phyloP scores from a whole-genome alignment of 1,284 basidiomycete species.

The Apiotrichum siamense region DNA sequence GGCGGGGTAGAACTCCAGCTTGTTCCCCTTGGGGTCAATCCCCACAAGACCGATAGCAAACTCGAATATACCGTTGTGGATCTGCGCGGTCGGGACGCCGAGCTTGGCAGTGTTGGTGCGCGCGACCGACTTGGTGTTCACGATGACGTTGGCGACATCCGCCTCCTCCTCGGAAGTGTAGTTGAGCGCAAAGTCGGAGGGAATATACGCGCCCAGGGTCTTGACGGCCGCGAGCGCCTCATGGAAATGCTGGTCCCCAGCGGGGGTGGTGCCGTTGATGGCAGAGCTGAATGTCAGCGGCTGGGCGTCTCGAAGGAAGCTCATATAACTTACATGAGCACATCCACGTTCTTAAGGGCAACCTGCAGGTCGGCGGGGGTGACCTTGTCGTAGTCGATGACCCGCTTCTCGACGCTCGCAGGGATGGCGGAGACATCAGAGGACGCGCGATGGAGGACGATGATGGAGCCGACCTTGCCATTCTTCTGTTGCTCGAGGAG shows the following conservation, averaged over 20 bases:
- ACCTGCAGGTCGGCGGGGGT: not conserved
- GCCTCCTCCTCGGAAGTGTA: not conserved
- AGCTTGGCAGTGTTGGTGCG: not conserved
- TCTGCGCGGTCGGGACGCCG: conserved; percentile 6
- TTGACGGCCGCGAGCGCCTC: conserved; percentile 1
- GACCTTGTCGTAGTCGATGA: conserved; percentile 3
- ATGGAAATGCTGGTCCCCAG: conserved; percentile 1
- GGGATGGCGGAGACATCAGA: conserved; percentile 13
- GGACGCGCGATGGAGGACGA: conserved; percentile 13
- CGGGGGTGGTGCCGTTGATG: not conserved
- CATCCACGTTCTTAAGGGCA: conserved; percentile 1
- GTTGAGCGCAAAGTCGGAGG: conserved; percentile 13
- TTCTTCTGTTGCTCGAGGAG: not conserved
- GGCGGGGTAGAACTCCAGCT: conserved; percentile 5
- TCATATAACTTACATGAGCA: conserved; percentile 2
- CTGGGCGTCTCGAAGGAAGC: not conserved
- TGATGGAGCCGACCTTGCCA: conserved; percentile 6
- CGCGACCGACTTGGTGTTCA: not conserved
- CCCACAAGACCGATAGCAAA: conserved; percentile 3
- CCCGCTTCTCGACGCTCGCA: conserved; percentile 6
- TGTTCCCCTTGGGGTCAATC: conserved; percentile 11
- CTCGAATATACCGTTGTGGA: conserved; percentile 14
- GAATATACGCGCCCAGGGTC: conserved; percentile 7
- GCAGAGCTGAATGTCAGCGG: conserved; percentile 4
- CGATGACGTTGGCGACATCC: not conserved